Conservation (phyloP, 225 moss, liverwort and hornwort species). For the Takakia lepidozioides region DNA sequence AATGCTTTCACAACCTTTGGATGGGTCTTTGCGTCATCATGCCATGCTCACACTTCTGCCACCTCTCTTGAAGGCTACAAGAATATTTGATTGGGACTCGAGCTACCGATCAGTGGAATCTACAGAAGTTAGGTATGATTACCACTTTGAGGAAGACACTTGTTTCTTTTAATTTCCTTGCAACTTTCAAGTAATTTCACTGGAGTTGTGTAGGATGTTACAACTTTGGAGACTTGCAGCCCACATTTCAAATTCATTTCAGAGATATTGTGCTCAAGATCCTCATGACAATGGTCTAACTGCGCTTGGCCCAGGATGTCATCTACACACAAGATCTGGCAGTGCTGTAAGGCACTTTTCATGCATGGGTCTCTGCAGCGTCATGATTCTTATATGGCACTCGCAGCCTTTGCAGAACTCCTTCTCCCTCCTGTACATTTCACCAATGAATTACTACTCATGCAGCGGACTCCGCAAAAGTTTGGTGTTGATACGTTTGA, state of each 20-base stretch:
- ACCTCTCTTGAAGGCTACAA: conserved; percentile 45
- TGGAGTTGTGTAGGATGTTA: no score
- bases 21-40: conserved; percentile 45
- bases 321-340: conserved; percentile 64
- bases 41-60: conserved; percentile 61
- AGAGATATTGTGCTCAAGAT: no score
- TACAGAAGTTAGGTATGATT: no score
- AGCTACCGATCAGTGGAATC: no score
- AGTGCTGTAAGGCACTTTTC: conserved; percentile 59
- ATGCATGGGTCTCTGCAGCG: conserved; percentile 38
- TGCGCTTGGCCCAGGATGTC: conserved; percentile 62
- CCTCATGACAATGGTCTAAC: no score
- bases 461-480: conserved; percentile 11
- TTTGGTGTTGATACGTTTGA: conserved; percentile 31
- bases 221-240: no score
- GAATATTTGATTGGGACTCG: conserved; percentile 39
- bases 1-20: conserved; percentile 44
- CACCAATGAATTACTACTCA: conserved; percentile 11
- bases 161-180: no score
- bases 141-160: no score
- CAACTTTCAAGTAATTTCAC: no score
- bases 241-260: no score
- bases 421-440: conserved; percentile 34
- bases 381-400: conserved; percentile 50
- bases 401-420: conserved; percentile 54